Percentiles rank a stretch among this genome's conserved stretches.
Evolutionary conservation across 73 alveolate genomes (phyloP).

Genomic region (Loxodes magnus): DNA sequence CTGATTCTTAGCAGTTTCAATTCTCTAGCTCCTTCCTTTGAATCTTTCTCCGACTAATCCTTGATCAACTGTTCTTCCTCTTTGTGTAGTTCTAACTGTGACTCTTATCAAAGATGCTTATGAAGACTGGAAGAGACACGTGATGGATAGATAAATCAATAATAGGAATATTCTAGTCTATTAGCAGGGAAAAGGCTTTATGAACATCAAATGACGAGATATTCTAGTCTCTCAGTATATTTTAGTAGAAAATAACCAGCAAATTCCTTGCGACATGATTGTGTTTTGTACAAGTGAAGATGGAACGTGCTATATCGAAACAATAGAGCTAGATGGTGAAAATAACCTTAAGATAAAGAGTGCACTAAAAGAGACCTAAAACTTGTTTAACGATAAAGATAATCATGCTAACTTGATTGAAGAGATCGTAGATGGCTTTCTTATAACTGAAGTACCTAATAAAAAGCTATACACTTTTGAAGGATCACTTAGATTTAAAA

Average conservation of each 20-base stretch:
- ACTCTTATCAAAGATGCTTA: conserved; percentile 66
- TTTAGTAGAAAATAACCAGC: conserved; percentile 45
- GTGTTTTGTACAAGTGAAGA: conserved; percentile 40
- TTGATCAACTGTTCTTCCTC: conserved; percentile 57
- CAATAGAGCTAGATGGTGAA: conserved; percentile 9
- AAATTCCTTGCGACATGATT: conserved; percentile 69
- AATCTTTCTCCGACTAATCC: conserved; percentile 11
- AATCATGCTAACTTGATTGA: conserved; percentile 3
- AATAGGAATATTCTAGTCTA: too few relatives aligned
- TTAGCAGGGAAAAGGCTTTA: too few relatives aligned
- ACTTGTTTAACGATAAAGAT: background rate
- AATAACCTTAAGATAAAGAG: conserved; percentile 24
- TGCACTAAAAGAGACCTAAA: conserved; percentile 31
- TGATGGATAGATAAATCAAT: too few relatives aligned
- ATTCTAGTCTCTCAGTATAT: too few relatives aligned
- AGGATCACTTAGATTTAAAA: conserved; percentile 12
- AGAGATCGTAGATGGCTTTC: conserved; percentile 14
- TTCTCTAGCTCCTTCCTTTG: conserved; percentile 32
- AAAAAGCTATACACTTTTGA: conserved; percentile 31
- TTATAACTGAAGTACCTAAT: conserved; percentile 33
- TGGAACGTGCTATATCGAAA: conserved; percentile 5
- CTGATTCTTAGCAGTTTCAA: conserved; percentile 57
- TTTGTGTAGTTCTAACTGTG: conserved; percentile 51
- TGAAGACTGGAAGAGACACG: too few relatives aligned
- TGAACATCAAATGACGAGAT: too few relatives aligned